These are phyloP conservation scores for Allium fistulosum DNA, from an alignment of 106 monocot genomes.

Conservation along the genomic window DNA sequence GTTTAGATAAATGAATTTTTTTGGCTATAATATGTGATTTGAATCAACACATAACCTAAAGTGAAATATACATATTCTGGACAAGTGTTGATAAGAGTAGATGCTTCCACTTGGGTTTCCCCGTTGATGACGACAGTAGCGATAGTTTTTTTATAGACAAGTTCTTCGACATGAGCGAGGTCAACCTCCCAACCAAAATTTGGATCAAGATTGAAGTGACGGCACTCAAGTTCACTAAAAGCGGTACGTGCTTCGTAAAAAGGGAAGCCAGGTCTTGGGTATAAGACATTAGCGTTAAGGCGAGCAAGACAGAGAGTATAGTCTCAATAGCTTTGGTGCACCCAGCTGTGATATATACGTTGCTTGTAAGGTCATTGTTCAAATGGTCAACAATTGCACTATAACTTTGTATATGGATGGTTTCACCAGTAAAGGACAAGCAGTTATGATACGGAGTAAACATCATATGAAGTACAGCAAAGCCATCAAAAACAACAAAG, in stretches of 20 bases:
- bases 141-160: slow-evolving; percentile 54
- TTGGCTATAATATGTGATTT: too few relatives aligned
- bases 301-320: slow-evolving; percentile 38
- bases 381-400: slow-evolving; percentile 59
- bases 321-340: slow-evolving; percentile 48
- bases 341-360: slow-evolving; percentile 46
- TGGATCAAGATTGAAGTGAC: slow-evolving; percentile 51
- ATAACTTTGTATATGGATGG: too few relatives aligned
- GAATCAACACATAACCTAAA: too few relatives aligned
- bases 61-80: too few relatives aligned
- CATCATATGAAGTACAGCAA: too few relatives aligned
- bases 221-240: slow-evolving; percentile 28
- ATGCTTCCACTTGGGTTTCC: slow-evolving; percentile 53
- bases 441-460: too few relatives aligned
- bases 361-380: slow-evolving; percentile 39
- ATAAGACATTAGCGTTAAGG: slow-evolving; percentile 53
- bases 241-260: slow-evolving; percentile 36
- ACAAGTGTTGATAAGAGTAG: slow-evolving; percentile 43
- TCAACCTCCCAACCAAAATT: slow-evolving; percentile 59
- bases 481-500: too few relatives aligned
- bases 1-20: too few relatives aligned
- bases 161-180: slow-evolving; percentile 31
- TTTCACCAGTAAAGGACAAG: too few relatives aligned
- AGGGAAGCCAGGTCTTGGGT: slow-evolving; percentile 57
- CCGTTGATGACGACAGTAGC: slow-evolving; percentile 58